Base-by-base conservation (phyloP, 202 grass and related monocot species). In the Carex sylvatica region DNA sequence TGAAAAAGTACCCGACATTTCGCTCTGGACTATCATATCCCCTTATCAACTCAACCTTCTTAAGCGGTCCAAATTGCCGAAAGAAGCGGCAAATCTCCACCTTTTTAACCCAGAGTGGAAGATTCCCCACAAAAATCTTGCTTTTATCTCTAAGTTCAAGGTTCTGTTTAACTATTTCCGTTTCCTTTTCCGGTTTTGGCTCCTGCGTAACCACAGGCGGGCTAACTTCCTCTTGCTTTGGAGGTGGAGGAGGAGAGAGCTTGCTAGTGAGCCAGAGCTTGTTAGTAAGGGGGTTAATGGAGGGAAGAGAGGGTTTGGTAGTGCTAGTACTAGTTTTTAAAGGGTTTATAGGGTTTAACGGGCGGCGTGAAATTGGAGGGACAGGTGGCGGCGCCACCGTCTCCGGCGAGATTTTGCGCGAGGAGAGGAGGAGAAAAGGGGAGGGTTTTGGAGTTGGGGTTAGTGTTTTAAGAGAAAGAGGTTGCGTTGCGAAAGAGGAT, bases 201-300 rank as follows among this genome's bases (percentile, higher is more conserved):
- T 86, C 79, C 2, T 54, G 19, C 1, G 36, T 79, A 2, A 61
- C 18, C 0, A 61, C 82, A 0, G 76, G 31, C 3, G 76, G 42
- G 40, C 53, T 9, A 13, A 65, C 13, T 46, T 66, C 19, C 15
- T 67, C 79, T 81, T 31, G 61, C 62, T 80, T 58, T 0, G 93
- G 91, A 0, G 87, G 90, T 0, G 92, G 90, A 0, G 92, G 94
- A 4, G 94, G 91, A 85, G 92, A 84, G 80, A 98, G 92, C 86
- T 93, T 95, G 72, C 89, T 89, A n/a, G 92, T 90, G 4, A 98
- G 87, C 91, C 92, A 98, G 36, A 98, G 92, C 83, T 91, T 98
- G 76, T 87, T 88, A 74, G 91, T 53, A 31, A 98, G 84, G 1
- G 92, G 92, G 44, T 93, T 95, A 13, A 87, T 3, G 47, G 90